These are phyloP conservation scores for Chalaropsis thielavioides DNA, from an alignment of 2,329 filamentous ascomycete species.

Conservation along the genomic window DNA sequence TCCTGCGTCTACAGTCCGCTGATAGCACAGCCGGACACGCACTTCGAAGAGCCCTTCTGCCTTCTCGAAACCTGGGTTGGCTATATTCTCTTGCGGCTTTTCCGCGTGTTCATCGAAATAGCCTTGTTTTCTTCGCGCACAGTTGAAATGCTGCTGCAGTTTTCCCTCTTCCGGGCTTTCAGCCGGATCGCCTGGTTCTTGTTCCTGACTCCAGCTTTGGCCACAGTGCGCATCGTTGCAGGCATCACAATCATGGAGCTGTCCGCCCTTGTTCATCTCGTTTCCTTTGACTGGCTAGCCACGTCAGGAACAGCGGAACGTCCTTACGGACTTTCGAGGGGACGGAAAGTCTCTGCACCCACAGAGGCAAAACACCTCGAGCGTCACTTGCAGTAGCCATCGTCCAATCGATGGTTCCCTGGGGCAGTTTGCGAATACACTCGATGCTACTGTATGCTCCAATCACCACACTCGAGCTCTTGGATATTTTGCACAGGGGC, in stretches of 20 bases:
- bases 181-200: background rate
- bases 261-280: conserved; percentile 11
- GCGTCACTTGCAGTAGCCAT: conserved; percentile 68
- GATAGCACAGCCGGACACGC: background rate
- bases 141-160: conserved; percentile 4
- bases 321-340: conserved; percentile 54
- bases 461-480: conserved; percentile 35
- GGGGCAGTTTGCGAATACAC: conserved; percentile 34
- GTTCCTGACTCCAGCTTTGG: background rate
- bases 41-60: conserved; percentile 4
- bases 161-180: conserved; percentile 3
- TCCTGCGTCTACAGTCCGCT: background rate
- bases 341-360: conserved; percentile 49
- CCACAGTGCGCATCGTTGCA: conserved; percentile 5
- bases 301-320: conserved; percentile 52
- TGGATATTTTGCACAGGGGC: conserved; percentile 54
- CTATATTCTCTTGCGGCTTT: conserved; percentile 4
- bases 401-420: conserved; percentile 50
- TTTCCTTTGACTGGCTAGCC: conserved; percentile 34
- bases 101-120: conserved; percentile 12
- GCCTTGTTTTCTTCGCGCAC: conserved; percentile 10
- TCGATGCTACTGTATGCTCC: conserved; percentile 54
- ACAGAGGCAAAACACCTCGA: conserved; percentile 48
- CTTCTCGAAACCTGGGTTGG: conserved; percentile 17
- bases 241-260: conserved; percentile 13